Evolutionary conservation across 306 rosid species (phyloP), one percentile per base, ranked within the genome.

Genomic region (Prunus fruticosa): DNA sequence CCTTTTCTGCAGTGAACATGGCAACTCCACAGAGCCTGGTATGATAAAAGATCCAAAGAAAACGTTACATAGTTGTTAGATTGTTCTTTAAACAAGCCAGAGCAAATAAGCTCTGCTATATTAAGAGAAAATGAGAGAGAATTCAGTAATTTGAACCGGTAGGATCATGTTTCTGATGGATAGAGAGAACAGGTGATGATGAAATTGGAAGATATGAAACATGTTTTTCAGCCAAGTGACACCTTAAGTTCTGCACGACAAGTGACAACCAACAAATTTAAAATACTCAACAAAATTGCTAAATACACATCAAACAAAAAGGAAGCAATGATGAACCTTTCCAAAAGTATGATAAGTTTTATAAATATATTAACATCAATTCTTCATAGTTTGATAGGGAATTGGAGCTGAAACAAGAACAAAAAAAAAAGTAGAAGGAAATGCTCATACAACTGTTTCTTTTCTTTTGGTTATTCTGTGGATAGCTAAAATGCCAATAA

Each of bases 101-200:
- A 67, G 22, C 62, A 14, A 70, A 8, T 5, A 19, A 49, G 20
- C 20, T 19, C 53, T 41, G 5, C 22, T 23, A 70, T 67, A 69
- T 32, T 30, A 22, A 69, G 38, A 22, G 69, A 75, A 53, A 65
- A 69, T 38, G 54, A 73, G 76, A 82, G 57, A 43, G 43, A 82
- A 32, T 57, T 1, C 58, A 58, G 76, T 1, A 73, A 69, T 45
- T 68, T 84, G 84, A 82, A 92, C 96, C 93, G 76, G 79, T 62
- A 23, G 73, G 19, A 27, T 79, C 85, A 61, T 85, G 78, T 79
- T 67, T 79, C 79, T 82, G 87, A 72, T 81, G 79, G 34, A 82
- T 46, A 56, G 87, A 84, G 81, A 88, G 83, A 84, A 90, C 89
- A 11, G 96, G 93, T 27, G 90, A 92, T 7, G 97, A 87, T 56